Conservation (phyloP, 1,284 basidiomycete species). For the Ceratobasidium sp. region DNA sequence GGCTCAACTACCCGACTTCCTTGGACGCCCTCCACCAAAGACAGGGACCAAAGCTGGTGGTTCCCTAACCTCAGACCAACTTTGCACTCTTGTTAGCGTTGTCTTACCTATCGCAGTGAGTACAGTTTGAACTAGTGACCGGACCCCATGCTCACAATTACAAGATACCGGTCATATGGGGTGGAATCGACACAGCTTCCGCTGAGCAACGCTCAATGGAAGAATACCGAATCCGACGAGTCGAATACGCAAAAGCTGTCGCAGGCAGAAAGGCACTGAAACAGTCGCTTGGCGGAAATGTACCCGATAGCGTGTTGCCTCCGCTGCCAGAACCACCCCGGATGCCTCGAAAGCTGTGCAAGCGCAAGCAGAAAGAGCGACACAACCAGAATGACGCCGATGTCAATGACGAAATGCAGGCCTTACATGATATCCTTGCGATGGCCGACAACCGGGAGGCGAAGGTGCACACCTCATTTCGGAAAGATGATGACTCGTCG, state of each 20-base stretch:
- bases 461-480: constrained; percentile 13
- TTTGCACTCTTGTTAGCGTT: constrained; percentile 11
- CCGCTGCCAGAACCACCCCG: constrained; percentile 20
- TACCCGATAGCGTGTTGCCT: neutral
- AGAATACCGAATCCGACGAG: constrained; percentile 10
- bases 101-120: constrained; percentile 41
- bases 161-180: constrained; percentile 40
- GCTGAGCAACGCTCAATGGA: constrained; percentile 29
- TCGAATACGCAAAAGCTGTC: constrained; percentile 6
- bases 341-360: neutral
- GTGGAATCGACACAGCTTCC: constrained; percentile 1
- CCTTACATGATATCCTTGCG: neutral
- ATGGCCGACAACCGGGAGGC: constrained; percentile 5
- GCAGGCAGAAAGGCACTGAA: neutral
- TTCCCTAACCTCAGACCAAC: constrained; percentile 32
- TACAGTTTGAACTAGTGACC: no score
- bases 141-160: no score
- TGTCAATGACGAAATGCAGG: no score
- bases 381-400: no score
- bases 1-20: constrained; percentile 37
- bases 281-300: neutral
- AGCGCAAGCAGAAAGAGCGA: constrained; percentile 1
- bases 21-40: constrained; percentile 28
- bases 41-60: constrained; percentile 33
- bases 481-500: constrained; percentile 5